phyloP scores from a whole-genome alignment of 257 asterid genomes.

The Gardenia jasminoides region DNA sequence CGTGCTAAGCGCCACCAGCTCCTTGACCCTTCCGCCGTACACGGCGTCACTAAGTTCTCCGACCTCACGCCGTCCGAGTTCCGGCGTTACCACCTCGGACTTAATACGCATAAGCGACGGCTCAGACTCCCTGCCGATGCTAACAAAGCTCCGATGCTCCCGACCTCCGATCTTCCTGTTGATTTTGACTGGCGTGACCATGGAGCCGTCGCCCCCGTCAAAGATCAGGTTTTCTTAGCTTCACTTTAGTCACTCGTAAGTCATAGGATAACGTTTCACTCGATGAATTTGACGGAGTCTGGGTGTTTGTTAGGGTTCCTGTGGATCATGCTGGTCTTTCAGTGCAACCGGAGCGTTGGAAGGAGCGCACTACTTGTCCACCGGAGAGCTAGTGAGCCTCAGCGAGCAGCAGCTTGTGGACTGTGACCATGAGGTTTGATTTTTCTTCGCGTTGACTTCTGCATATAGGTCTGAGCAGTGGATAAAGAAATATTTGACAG shows the following conservation, averaged over 20 bases:
- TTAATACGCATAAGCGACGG: conserved; percentile 31
- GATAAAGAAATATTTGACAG: background rate
- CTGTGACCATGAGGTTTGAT: conserved; percentile 86
- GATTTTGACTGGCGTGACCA: conserved; percentile 89
- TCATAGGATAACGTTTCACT: background rate
- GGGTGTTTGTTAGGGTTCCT: conserved; percentile 58
- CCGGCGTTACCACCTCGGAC: conserved; percentile 54
- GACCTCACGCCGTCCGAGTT: conserved; percentile 81
- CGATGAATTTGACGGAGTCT: conserved; percentile 5
- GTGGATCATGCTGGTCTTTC: conserved; percentile 98
- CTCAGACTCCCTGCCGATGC: conserved; percentile 61
- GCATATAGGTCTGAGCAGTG: background rate
- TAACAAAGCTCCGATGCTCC: conserved; percentile 64
- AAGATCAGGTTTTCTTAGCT: conserved; percentile 59
- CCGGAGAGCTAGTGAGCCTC: conserved; percentile 83
- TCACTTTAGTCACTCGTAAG: background rate
- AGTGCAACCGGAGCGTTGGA: conserved; percentile 84
- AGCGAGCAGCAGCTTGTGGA: conserved; percentile 99
- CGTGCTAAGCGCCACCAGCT: conserved; percentile 79
- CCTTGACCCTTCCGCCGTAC: conserved; percentile 74
- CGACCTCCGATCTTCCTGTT: conserved; percentile 59
- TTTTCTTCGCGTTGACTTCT: conserved; percentile 17
- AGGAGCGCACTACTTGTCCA: conserved; percentile 79
- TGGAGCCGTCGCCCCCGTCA: conserved; percentile 80
- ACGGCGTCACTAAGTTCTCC: conserved; percentile 83